Conservation (phyloP, 1,284 basidiomycete species). For the Puccinia hordei region DNA sequence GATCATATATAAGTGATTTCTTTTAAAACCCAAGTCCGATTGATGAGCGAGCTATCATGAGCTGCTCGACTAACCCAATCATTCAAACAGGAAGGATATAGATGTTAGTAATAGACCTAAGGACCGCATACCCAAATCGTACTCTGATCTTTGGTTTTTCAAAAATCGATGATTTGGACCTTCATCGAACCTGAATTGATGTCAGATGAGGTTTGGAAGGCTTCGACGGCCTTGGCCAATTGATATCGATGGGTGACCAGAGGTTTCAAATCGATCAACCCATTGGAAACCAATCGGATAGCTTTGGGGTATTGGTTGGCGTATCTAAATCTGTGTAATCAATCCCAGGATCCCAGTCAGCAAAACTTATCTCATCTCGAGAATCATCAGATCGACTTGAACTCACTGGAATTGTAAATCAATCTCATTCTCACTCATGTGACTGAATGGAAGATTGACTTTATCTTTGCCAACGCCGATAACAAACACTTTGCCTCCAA, state of each 20-base stretch:
- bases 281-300: constrained; percentile 74
- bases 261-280: constrained; percentile 81
- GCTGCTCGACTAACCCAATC: no score
- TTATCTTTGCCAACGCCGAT: constrained; percentile 63
- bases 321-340: constrained; percentile 59
- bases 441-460: constrained; percentile 62
- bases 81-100: no score
- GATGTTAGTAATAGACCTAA: no score
- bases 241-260: constrained; percentile 81
- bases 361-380: no score
- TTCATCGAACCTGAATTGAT: constrained; percentile 62
- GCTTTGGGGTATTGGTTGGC: constrained; percentile 72
- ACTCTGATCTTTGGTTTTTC: background rate
- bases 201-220: constrained; percentile 76
- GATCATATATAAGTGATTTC: no score
- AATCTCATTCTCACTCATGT: constrained; percentile 64
- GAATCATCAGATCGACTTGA: no score
- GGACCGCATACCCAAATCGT: no score
- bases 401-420: constrained; percentile 64
- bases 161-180: constrained; percentile 38
- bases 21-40: no score
- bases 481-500: constrained; percentile 64
- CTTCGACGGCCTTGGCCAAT: constrained; percentile 73
- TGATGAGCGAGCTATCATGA: no score
- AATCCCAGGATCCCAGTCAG: no score